Conservation (phyloP, 306 rosid genomes). For the Trichosanthes cucumerina region DNA sequence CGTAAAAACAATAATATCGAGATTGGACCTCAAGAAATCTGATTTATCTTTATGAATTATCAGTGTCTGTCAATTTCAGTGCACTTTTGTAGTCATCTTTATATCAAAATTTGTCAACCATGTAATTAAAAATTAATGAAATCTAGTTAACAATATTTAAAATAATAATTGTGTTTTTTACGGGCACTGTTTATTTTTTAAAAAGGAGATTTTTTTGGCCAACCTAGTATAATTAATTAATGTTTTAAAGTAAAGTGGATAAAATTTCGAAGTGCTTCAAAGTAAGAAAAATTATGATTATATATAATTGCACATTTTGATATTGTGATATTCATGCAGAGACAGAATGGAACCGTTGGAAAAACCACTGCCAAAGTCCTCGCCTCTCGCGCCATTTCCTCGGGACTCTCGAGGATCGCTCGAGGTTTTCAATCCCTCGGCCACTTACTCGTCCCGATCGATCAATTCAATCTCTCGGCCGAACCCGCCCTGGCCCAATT, state of each 20-base stretch:
- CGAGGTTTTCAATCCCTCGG: slow-evolving; percentile 78
- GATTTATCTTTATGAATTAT: neutral
- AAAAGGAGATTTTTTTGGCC: neutral
- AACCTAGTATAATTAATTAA: neutral
- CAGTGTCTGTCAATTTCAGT: neutral
- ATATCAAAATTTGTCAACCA: neutral
- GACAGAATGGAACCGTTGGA: slow-evolving; percentile 34
- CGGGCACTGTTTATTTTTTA: neutral
- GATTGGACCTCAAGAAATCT: neutral
- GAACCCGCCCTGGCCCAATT: slow-evolving; percentile 34
- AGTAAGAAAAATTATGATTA: neutral
- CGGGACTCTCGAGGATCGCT: slow-evolving; percentile 82
- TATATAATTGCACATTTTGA: neutral
- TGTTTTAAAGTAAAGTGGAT: neutral
- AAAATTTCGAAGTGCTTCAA: neutral
- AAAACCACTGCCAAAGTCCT: slow-evolving; percentile 23
- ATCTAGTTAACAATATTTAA: neutral
- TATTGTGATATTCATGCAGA: slow-evolving; percentile 23
- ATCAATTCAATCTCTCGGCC: slow-evolving; percentile 24
- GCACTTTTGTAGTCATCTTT: neutral
- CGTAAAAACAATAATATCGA: neutral
- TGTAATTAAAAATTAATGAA: neutral
- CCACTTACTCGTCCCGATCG: slow-evolving; percentile 10
- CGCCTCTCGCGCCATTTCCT: slow-evolving; percentile 34
- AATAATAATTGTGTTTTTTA: neutral